Evolutionary conservation across 2,329 filamentous ascomycete species (phyloP).

Genomic region (Aspergillus versicolor): DNA sequence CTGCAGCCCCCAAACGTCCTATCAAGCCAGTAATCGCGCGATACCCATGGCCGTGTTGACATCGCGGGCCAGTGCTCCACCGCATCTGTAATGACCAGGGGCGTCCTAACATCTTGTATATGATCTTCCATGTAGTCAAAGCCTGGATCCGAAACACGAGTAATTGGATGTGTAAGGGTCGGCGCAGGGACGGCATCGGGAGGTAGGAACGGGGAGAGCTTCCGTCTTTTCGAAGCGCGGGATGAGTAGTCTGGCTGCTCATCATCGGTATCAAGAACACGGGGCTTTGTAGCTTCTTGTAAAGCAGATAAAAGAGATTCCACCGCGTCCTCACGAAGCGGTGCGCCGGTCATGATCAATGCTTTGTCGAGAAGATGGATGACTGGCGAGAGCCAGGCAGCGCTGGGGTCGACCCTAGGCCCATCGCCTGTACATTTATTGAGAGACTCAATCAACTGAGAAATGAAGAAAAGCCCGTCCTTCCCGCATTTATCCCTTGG

Average conservation of each 20-base stretch:
- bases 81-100: constrained; percentile 68
- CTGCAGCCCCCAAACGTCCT: constrained; percentile 74
- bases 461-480: neutral
- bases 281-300: constrained; percentile 21
- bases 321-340: constrained; percentile 51
- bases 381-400: constrained; percentile 55
- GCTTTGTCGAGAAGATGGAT: constrained; percentile 72
- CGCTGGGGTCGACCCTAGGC: constrained; percentile 17
- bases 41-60: constrained; percentile 66
- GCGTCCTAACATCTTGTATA: constrained; percentile 51
- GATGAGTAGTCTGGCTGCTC: neutral
- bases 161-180: constrained; percentile 37
- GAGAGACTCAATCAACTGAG: constrained; percentile 17
- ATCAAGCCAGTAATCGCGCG: constrained; percentile 70
- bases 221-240: constrained; percentile 32
- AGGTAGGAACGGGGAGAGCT: constrained; percentile 35
- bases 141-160: constrained; percentile 47
- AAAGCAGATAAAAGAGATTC: constrained; percentile 37
- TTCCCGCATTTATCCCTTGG: neutral
- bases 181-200: constrained; percentile 33
- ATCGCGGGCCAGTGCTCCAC: constrained; percentile 75
- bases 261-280: neutral
- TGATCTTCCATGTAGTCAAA: constrained; percentile 63
- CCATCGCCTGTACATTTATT: constrained; percentile 11
- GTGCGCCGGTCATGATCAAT: constrained; percentile 71